Percentiles rank a stretch among this genome's conserved stretches.
Evolutionary conservation across 768 basidiomycete genomes (phyloP).

Genomic region (Leccinum longicurvipes): DNA sequence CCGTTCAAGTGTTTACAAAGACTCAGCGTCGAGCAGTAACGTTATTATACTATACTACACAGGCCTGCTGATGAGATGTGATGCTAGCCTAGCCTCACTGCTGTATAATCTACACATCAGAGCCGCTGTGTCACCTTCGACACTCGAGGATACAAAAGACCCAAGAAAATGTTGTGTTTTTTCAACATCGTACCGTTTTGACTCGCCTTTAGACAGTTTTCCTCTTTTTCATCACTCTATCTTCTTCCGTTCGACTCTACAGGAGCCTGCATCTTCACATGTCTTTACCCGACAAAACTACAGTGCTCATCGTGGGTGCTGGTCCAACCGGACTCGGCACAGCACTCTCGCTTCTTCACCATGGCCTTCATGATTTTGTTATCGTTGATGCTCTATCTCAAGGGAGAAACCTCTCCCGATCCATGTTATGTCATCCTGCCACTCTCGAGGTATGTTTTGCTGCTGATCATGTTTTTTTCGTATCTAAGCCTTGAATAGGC

Average conservation of each 20-base stretch:
- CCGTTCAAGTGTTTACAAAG: too few species aligned
- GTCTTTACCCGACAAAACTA: conserved; percentile 34
- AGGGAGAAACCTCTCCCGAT: conserved; percentile 40
- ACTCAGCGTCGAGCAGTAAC: not conserved
- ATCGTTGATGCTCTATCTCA: conserved; percentile 39
- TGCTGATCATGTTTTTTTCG: not conserved
- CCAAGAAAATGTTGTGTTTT: not conserved
- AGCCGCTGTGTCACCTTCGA: too few species aligned
- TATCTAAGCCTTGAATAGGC: conserved; percentile 39
- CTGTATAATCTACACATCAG: too few species aligned
- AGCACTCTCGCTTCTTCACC: conserved; percentile 42
- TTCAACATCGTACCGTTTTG: not conserved
- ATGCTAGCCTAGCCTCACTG: not conserved
- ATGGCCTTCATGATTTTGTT: conserved; percentile 40
- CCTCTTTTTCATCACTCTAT: too few species aligned
- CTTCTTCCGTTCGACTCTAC: not conserved
- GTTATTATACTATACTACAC: not conserved
- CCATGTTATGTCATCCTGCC: conserved; percentile 46
- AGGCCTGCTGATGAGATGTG: not conserved
- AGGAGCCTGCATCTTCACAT: not conserved
- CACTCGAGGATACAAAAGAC: not conserved
- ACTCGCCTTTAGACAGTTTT: too few species aligned
- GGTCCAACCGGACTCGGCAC: conserved; percentile 48
- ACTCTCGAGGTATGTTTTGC: conserved; percentile 45
- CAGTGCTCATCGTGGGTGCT: conserved; percentile 48